These are phyloP conservation scores for Lodderomyces orthopsilosis DNA, from an alignment of 1,139 yeast species.

Conservation along the genomic window DNA sequence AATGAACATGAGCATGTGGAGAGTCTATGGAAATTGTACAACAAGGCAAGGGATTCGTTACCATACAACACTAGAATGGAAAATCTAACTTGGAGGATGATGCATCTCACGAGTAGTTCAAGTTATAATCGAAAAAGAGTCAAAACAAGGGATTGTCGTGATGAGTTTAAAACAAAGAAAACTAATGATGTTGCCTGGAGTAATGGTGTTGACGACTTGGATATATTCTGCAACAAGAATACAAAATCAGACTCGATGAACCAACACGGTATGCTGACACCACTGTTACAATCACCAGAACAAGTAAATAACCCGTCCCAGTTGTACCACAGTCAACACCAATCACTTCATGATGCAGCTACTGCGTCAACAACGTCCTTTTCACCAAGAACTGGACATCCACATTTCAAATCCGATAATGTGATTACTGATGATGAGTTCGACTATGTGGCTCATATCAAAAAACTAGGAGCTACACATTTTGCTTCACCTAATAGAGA, in stretches of 20 bases:
- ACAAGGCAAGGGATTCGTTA: constrained; percentile 71
- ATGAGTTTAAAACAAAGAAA: not conserved
- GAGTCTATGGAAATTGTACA: constrained; percentile 77
- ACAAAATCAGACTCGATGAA: not conserved
- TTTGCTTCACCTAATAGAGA: not conserved
- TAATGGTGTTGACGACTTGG: not conserved
- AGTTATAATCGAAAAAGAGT: not conserved
- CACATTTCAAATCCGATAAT: not conserved
- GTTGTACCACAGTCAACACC: not conserved
- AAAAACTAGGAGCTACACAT: constrained; percentile 45
- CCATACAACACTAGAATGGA: constrained; percentile 77
- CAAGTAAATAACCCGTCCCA: not conserved
- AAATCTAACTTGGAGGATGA: constrained; percentile 83
- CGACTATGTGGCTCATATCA: constrained; percentile 67
- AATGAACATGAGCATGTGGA: constrained; percentile 35
- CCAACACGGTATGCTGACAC: not conserved
- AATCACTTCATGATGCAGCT: not conserved
- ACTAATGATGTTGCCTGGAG: not conserved
- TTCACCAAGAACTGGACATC: not conserved
- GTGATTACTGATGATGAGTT: constrained; percentile 45
- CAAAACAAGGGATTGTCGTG: not conserved
- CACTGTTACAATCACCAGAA: not conserved
- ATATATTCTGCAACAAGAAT: not conserved
- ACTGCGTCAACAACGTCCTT: constrained; percentile 7
- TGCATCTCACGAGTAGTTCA: constrained; percentile 42